phyloP scores from a whole-genome alignment of 1,284 basidiomycete genomes.

The Ustilago hordei region DNA sequence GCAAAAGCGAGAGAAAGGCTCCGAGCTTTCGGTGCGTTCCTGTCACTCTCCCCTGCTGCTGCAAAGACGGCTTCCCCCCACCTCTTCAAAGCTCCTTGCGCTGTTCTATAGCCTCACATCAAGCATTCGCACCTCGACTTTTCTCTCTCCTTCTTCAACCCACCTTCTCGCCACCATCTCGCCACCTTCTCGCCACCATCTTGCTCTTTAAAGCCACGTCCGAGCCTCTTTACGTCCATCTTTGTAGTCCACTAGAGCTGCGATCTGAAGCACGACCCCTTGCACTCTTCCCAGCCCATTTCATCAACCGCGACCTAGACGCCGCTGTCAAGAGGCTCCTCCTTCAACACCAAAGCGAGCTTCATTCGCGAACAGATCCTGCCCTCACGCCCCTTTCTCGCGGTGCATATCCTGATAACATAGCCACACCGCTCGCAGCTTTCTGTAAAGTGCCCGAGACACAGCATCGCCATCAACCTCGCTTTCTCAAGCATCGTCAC shows the following conservation, averaged over 20 bases:
- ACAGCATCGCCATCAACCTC: neutral
- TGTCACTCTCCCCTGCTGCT: neutral
- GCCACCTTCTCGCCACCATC: neutral
- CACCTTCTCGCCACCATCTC: neutral
- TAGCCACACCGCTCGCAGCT: neutral
- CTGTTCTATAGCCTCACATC: neutral
- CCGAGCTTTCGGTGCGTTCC: slow-evolving; percentile 12
- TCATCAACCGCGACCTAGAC: neutral
- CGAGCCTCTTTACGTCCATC: neutral
- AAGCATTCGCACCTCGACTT: neutral
- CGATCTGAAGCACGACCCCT: slow-evolving; percentile 1
- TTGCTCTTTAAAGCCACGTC: neutral
- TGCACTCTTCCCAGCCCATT: neutral
- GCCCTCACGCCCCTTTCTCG: neutral
- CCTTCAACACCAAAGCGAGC: neutral
- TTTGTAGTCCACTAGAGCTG: neutral
- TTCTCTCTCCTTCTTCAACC: neutral
- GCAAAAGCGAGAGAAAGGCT: slow-evolving; percentile 8
- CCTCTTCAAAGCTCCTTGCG: neutral
- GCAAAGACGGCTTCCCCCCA: neutral
- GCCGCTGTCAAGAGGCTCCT: neutral
- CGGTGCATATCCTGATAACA: neutral
- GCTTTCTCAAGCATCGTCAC: neutral
- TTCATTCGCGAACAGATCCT: slow-evolving; percentile 1
- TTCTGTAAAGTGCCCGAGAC: neutral